phyloP scores from a whole-genome alignment of 2,329 filamentous ascomycete genomes.

The Colletotrichum australisinense region DNA sequence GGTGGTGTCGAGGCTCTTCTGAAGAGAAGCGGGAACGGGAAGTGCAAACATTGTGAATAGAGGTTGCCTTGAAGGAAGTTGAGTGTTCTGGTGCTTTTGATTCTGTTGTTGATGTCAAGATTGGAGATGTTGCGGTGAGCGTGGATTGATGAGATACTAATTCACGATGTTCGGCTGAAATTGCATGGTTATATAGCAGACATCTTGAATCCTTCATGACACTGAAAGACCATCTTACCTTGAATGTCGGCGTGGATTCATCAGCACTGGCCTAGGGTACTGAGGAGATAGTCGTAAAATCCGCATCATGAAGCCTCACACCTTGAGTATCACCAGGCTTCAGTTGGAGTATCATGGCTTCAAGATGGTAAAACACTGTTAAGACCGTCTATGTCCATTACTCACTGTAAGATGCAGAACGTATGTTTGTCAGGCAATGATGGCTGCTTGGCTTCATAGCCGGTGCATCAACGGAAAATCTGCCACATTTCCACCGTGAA shows the following conservation, averaged over 20 bases:
- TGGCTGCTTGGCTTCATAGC: neutral
- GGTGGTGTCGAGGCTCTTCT: conserved; percentile 42
- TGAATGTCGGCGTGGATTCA: neutral
- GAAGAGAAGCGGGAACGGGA: conserved; percentile 12
- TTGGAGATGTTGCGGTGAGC: neutral
- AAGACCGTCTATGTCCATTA: neutral
- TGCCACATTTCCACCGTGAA: neutral
- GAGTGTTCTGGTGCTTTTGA: neutral
- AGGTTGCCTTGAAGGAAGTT: neutral
- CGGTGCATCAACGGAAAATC: neutral
- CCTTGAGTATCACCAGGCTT: neutral
- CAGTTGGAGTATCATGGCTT: neutral
- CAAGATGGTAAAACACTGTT: neutral
- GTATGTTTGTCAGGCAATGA: neutral
- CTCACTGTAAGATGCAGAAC: neutral
- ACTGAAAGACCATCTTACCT: neutral
- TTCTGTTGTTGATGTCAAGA: neutral
- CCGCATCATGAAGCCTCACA: neutral
- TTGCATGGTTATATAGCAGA: neutral
- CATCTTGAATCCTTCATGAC: neutral
- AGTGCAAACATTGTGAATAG: conserved; percentile 1
- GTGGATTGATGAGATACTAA: neutral
- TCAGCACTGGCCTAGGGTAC: neutral
- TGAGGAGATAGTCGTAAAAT: neutral
- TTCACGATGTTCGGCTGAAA: neutral